Conservation (phyloP, 2,329 filamentous ascomycete genomes). For the Diaporthe sp. region DNA sequence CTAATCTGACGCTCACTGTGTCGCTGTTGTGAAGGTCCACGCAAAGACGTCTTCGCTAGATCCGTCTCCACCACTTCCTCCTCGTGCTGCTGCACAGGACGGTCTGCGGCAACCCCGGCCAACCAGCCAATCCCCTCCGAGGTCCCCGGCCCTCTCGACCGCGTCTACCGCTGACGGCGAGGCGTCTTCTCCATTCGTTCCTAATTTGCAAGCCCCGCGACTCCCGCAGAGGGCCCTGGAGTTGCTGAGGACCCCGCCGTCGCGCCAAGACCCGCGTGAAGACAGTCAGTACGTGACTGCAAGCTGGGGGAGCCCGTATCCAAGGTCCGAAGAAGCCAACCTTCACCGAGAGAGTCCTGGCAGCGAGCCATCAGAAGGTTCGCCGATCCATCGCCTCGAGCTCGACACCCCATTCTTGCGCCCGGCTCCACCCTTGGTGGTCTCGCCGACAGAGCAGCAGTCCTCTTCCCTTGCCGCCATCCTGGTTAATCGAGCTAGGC, state of each 20-base stretch:
- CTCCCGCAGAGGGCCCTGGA: conserved; percentile 69
- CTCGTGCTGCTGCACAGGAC: conserved; percentile 75
- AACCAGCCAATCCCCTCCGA: conserved; percentile 55
- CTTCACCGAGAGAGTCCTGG: conserved; percentile 67
- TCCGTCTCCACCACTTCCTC: conserved; percentile 64
- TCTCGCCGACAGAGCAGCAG: conserved; percentile 54
- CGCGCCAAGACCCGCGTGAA: conserved; percentile 48
- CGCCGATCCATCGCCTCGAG: conserved; percentile 72
- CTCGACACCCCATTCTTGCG: conserved; percentile 75
- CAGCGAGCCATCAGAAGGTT: conserved; percentile 72
- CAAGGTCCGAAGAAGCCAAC: conserved; percentile 69
- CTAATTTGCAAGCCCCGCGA: conserved; percentile 70
- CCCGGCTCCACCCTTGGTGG: conserved; percentile 62
- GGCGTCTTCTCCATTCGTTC: conserved; percentile 70
- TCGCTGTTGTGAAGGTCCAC: conserved; percentile 50
- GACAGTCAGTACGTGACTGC: conserved; percentile 74
- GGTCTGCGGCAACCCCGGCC: conserved; percentile 57
- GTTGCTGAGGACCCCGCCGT: conserved; percentile 68
- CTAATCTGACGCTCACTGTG: conserved; percentile 42
- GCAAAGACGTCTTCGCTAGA: conserved; percentile 70
- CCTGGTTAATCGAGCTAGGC: conserved; percentile 73
- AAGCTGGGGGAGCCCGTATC: conserved; percentile 94
- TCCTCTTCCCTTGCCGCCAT: conserved; percentile 63
- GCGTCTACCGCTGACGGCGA: conserved; percentile 73
- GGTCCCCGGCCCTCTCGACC: conserved; percentile 72